phyloP scores from a whole-genome alignment of 2,329 filamentous ascomycete species.

The Amylocarpus encephaloides region DNA sequence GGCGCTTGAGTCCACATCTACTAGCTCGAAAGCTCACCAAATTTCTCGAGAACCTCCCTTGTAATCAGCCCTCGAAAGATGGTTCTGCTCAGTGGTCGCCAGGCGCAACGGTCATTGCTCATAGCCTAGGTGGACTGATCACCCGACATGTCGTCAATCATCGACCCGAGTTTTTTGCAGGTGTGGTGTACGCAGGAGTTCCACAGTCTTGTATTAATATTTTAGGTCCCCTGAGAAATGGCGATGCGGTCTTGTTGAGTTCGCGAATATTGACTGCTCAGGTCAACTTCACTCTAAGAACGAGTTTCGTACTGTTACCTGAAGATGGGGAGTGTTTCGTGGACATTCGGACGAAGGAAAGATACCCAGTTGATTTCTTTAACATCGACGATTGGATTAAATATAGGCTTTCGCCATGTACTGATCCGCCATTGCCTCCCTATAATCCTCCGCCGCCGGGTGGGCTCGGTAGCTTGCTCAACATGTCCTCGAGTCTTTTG shows the following conservation, averaged over 20 bases:
- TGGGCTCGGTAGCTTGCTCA: conserved; percentile 35
- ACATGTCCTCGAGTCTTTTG: conserved; percentile 26
- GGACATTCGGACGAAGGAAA: conserved; percentile 66
- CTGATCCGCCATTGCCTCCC: conserved; percentile 59
- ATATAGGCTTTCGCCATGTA: conserved; percentile 70
- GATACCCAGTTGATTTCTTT: conserved; percentile 81
- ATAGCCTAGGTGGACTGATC: conserved; percentile 82
- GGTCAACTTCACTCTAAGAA: conserved; percentile 87
- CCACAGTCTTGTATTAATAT: conserved; percentile 88
- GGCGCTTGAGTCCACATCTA: conserved; percentile 77
- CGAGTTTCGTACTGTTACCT: conserved; percentile 77
- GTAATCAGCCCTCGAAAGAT: conserved; percentile 49
- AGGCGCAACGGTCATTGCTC: conserved; percentile 77
- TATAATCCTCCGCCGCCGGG: conserved; percentile 32
- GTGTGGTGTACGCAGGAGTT: conserved; percentile 78
- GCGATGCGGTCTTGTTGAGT: conserved; percentile 86
- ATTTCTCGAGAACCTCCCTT: conserved; percentile 69
- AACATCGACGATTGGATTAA: conserved; percentile 73
- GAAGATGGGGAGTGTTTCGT: conserved; percentile 85
- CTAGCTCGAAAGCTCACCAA: conserved; percentile 64
- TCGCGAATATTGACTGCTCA: conserved; percentile 85
- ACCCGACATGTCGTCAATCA: conserved; percentile 83
- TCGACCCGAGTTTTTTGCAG: conserved; percentile 76
- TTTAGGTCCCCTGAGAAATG: conserved; percentile 79
- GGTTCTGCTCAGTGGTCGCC: conserved; percentile 44